Evolutionary conservation across 768 basidiomycete species (phyloP), one percentile per base, ranked within the genome.

Genomic region (Phylloporus sp.): DNA sequence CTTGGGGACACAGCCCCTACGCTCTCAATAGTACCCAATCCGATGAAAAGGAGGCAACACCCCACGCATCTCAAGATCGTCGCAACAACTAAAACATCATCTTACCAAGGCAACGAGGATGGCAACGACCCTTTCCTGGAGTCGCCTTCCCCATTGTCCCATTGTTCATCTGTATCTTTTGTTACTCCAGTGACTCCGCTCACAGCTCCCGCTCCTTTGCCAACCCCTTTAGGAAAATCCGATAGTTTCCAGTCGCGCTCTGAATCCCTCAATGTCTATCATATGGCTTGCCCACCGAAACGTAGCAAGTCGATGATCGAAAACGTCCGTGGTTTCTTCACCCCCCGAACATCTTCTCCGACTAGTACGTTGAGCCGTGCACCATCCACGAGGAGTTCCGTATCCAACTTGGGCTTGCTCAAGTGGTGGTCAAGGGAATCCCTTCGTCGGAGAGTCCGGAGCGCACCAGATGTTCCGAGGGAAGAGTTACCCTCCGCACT

Each of bases 301-400:
- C 72, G 76, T 36, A 69, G 74, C 45, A 72, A 77, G 24, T 83
- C 81, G 13, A 75, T 88, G 67, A 78, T 82, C 42, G 80, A 77
- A 56, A 84, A 81, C 57, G 80, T 87, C 50, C 79, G 75, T 58
- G 80, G 74, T 18, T 72, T 88, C 47, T 85, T 88, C 58, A 68
- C 73, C 24, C 71, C 80, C 45, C 78, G 76, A 1, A 67, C 80
- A 5, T 51, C 61, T 13, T 75, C 79, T 15, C 72, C 79, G 6
- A 59, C 69, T 40, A 56, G 67, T 29, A 57, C 67, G 6, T 52
- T 72, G 55, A 61, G 58, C 42, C 63, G 62, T 9, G 61, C 59
- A 24, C 45, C 60, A 22, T 71, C 69, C 29, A 50, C 59, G 13
- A 59, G 59, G 36, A 60, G 63, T 50, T 64, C 57, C 44, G 69